Percentiles rank a stretch among this genome's conserved stretches.
These are phyloP conservation scores for Tylopilus rubrobrunneus DNA, from an alignment of 768 basidiomycete species.

Conservation along the genomic window DNA sequence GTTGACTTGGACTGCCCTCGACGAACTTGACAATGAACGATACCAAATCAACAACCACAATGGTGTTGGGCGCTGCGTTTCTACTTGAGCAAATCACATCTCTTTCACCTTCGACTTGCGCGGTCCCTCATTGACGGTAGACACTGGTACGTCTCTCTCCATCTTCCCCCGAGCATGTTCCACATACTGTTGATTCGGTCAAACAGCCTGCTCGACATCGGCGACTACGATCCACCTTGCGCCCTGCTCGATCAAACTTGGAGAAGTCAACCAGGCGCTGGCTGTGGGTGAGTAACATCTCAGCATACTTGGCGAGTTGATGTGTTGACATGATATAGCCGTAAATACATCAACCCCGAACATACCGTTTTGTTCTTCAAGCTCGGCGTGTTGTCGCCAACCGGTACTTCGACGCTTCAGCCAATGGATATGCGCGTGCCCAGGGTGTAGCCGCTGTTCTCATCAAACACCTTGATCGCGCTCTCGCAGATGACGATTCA, in stretches of 20 bases:
- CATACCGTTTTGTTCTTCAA: slow-evolving; percentile 27
- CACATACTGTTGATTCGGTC: not conserved
- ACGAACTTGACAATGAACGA: slow-evolving; percentile 28
- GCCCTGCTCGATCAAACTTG: slow-evolving; percentile 38
- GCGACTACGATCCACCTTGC: slow-evolving; percentile 46
- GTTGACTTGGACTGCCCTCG: slow-evolving; percentile 24
- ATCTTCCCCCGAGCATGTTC: not conserved
- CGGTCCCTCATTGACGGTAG: slow-evolving; percentile 48
- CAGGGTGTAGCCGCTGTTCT: slow-evolving; percentile 31
- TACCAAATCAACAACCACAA: slow-evolving; percentile 26
- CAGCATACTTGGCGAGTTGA: no score
- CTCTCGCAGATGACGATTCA: slow-evolving; percentile 28
- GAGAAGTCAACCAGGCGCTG: slow-evolving; percentile 47
- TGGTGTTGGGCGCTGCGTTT: slow-evolving; percentile 28
- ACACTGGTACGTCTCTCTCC: slow-evolving; percentile 24
- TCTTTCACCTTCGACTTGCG: no score
- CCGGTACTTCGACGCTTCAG: slow-evolving; percentile 31
- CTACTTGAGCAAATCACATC: slow-evolving; percentile 30
- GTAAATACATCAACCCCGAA: slow-evolving; percentile 29
- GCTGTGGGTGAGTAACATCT: slow-evolving; percentile 25
- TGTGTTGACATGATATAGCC: slow-evolving; percentile 10
- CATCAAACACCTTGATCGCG: no score
- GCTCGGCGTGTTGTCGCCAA: slow-evolving; percentile 33
- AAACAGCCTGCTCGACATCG: slow-evolving; percentile 41
- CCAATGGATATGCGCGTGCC: slow-evolving; percentile 30